These are phyloP conservation scores for Calonectria naviculata DNA, from an alignment of 2,329 filamentous ascomycete genomes.

Conservation along the genomic window DNA sequence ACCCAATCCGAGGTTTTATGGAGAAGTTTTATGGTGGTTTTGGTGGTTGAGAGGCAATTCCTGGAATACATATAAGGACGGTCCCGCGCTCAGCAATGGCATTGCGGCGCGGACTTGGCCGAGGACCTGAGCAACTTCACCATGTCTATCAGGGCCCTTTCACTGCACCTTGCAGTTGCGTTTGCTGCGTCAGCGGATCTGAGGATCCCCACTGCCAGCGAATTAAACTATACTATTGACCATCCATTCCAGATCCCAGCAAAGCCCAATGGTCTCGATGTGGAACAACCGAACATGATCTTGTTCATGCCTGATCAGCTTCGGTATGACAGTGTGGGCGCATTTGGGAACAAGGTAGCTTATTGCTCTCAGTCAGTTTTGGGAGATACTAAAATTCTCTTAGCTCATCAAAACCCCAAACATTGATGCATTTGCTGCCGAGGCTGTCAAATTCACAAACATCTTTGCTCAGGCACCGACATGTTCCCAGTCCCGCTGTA, in stretches of 20 bases:
- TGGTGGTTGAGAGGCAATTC: not conserved
- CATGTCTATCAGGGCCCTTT: not conserved
- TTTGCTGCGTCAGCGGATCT: not conserved
- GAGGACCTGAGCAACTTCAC: not conserved
- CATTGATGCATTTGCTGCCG: not conserved
- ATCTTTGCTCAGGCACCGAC: not conserved
- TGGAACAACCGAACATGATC: not conserved
- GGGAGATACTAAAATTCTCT: not conserved
- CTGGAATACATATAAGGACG: not conserved
- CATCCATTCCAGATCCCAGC: not conserved
- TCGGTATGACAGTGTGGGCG: not conserved
- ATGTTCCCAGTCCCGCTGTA: not conserved
- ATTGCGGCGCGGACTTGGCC: not conserved
- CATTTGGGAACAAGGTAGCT: not conserved
- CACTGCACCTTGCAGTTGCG: not conserved
- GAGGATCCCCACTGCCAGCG: not conserved
- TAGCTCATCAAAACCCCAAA: not conserved
- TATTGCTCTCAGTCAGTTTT: not conserved
- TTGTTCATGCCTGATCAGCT: not conserved
- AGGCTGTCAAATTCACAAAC: slow-evolving; percentile 35
- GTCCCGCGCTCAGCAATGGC: not conserved
- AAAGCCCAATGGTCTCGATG: not conserved
- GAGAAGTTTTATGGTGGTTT: not conserved
- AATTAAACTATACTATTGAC: not conserved
- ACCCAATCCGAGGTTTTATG: not conserved